Conservation (phyloP, 2,329 filamentous ascomycete species). For the Fusarium transvaalense region DNA sequence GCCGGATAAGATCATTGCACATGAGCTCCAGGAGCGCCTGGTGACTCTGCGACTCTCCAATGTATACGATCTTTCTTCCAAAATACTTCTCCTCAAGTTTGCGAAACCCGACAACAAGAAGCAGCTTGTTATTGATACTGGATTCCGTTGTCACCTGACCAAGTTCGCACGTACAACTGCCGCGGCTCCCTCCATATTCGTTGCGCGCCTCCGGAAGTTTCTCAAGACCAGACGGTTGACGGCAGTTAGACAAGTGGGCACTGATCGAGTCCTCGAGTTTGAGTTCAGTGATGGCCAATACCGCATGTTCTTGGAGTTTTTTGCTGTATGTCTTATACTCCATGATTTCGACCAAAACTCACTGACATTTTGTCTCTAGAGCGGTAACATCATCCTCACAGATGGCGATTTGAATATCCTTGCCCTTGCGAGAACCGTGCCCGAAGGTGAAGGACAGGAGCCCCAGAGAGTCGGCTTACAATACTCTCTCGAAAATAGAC, state of each 20-base stretch:
- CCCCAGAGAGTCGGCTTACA: slow-evolving; percentile 80
- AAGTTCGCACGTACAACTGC: slow-evolving; percentile 90
- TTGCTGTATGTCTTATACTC: slow-evolving; percentile 67
- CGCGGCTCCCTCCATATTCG: slow-evolving; percentile 85
- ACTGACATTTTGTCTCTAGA: slow-evolving; percentile 54
- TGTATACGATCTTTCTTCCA: slow-evolving; percentile 94
- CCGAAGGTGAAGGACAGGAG: slow-evolving; percentile 86
- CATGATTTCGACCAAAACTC: neutral
- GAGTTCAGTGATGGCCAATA: slow-evolving; percentile 93
- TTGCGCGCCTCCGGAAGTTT: slow-evolving; percentile 85
- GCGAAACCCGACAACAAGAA: slow-evolving; percentile 89
- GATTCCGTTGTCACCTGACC: slow-evolving; percentile 95
- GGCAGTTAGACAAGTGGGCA: slow-evolving; percentile 85
- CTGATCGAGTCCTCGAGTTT: slow-evolving; percentile 92
- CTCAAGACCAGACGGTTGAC: slow-evolving; percentile 90
- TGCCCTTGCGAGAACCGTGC: slow-evolving; percentile 82
- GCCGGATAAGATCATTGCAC: slow-evolving; percentile 80
- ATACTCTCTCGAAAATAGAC: slow-evolving; percentile 84
- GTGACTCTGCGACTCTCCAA: slow-evolving; percentile 87
- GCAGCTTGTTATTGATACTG: slow-evolving; percentile 92
- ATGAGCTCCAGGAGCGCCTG: slow-evolving; percentile 85
- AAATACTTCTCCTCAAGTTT: slow-evolving; percentile 96
- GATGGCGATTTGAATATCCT: slow-evolving; percentile 87
- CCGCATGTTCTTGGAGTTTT: slow-evolving; percentile 92
- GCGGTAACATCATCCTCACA: slow-evolving; percentile 93